Evolutionary conservation across 139 green algal genomes (phyloP).

Genomic region (Edaphochlamys debaryana): DNA sequence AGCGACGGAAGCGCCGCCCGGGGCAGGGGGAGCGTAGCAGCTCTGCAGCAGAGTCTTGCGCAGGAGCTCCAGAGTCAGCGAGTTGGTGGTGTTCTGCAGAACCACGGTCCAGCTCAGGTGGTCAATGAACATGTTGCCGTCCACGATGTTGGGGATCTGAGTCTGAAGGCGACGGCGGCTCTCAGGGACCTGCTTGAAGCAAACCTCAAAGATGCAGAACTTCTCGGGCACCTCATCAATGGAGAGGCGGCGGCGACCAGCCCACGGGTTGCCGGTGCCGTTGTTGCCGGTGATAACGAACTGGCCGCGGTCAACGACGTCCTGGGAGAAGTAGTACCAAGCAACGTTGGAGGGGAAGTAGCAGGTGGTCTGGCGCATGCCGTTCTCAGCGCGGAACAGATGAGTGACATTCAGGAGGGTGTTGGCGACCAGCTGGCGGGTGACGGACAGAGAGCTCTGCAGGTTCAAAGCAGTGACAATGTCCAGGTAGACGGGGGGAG

Average conservation of each 20-base stretch:
- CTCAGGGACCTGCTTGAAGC: no score
- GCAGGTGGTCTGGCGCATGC: conserved; percentile 12
- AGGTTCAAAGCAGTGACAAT: not conserved
- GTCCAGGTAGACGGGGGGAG: not conserved
- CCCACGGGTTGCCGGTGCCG: not conserved
- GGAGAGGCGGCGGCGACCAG: not conserved
- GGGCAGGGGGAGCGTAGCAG: conserved; percentile 7
- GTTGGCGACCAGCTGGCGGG: no score
- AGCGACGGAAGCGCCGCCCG: not conserved
- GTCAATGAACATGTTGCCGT: conserved; percentile 6
- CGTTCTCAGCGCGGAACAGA: not conserved
- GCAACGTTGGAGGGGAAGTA: conserved; percentile 37
- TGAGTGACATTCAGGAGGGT: no score
- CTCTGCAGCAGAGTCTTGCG: conserved; percentile 2
- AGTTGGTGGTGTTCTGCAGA: not conserved
- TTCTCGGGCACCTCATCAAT: no score
- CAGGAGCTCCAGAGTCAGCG: not conserved
- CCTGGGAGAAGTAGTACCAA: conserved; percentile 26
- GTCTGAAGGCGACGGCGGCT: not conserved
- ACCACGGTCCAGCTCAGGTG: conserved; percentile 10
- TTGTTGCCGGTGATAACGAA: no score
- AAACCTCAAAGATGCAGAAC: no score
- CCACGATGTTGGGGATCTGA: not conserved
- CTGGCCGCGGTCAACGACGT: no score
- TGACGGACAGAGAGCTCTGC: conserved; percentile 17